Evolutionary conservation across 345 rosid species (phyloP), one percentile per base, ranked within the genome.

Genomic region (Cochlearia excelsa): DNA sequence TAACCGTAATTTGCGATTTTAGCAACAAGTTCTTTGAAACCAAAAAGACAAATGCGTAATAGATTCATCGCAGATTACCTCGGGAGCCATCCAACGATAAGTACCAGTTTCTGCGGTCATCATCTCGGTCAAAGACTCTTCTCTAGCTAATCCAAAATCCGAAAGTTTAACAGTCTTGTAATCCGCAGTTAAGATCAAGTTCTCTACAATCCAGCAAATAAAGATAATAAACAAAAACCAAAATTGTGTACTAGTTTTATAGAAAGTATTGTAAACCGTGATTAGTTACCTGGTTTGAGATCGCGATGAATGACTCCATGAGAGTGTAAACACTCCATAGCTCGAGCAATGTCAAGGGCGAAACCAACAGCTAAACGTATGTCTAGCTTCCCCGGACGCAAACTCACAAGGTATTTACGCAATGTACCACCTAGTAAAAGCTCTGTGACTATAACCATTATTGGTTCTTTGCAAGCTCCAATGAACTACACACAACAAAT

Each of bases 91-190:
- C 99, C 97, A 93, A 6, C 99, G 87, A 46, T 93, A 93, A 9
- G 99, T 93, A 51, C 99, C 99, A 1, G 99, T 89, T 73, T 93
- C 99, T 46, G 99, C 97, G 10, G 97, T 93, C 99, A 93, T 93
- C 97, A 93, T 93, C 79, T 93, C 99, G 4, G 97, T 93, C 60
- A 93, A 53, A 26, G 97, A 83, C 72, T 93, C 99, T 84, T 93
- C 99, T 65, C 99, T 87, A 31, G 99, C 99, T 69, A 93, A 82
- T 58, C 99, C 97, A 16, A 93, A 93, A 79, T 90, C 99, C 0
- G 85, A 87, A 44, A 93, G 86, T 67, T 93, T 93, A 30, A 89
- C 92, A 1, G 96, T 87, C 70, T 73, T 89, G 65, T 82, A 78
- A 73, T 93, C 97, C 4, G 74, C 95, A 0, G 97, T 84, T 76